Evolutionary conservation across 345 rosid genomes (phyloP).

Genomic region (Eutrema japonicum): DNA sequence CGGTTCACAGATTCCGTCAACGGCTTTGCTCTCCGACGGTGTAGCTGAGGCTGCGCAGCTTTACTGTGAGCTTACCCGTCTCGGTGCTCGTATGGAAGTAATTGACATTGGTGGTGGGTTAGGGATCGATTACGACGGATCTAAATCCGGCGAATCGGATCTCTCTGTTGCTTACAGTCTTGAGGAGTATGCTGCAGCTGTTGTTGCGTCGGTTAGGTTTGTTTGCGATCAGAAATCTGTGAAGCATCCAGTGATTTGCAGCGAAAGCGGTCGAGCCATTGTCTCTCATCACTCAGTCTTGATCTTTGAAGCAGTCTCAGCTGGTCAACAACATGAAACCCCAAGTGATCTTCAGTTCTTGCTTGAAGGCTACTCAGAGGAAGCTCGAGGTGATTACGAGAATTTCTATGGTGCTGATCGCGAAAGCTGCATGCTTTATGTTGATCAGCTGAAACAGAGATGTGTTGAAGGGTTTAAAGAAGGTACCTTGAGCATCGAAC

Average conservation of each 20-base stretch:
- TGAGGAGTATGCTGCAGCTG: constrained; percentile 83
- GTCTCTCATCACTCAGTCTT: constrained; percentile 90
- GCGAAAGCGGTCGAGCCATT: constrained; percentile 91
- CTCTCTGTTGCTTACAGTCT: constrained; percentile 84
- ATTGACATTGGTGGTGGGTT: constrained; percentile 90
- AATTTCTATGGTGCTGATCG: constrained; percentile 61
- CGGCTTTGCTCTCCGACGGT: constrained; percentile 69
- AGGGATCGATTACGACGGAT: constrained; percentile 93
- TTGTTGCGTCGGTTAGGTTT: constrained; percentile 62
- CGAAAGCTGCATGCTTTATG: constrained; percentile 62
- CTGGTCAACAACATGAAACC: constrained; percentile 46
- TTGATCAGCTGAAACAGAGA: constrained; percentile 79
- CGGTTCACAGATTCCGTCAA: constrained; percentile 91
- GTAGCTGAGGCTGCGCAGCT: constrained; percentile 87
- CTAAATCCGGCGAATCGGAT: constrained; percentile 82
- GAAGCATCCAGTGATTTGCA: constrained; percentile 80
- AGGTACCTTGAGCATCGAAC: constrained; percentile 75
- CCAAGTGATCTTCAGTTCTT: constrained; percentile 54
- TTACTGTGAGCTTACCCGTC: constrained; percentile 86
- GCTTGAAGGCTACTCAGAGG: constrained; percentile 61
- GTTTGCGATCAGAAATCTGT: constrained; percentile 75
- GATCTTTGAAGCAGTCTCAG: constrained; percentile 82
- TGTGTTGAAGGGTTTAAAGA: constrained; percentile 79
- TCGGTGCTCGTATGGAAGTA: constrained; percentile 82
- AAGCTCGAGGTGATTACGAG: constrained; percentile 58